A percentile compares a stretch with the other conserved stretches of the same genome.
These are phyloP conservation scores for Prunus yedoensis DNA, from an alignment of 331 rosid species.

Conservation along the genomic window DNA sequence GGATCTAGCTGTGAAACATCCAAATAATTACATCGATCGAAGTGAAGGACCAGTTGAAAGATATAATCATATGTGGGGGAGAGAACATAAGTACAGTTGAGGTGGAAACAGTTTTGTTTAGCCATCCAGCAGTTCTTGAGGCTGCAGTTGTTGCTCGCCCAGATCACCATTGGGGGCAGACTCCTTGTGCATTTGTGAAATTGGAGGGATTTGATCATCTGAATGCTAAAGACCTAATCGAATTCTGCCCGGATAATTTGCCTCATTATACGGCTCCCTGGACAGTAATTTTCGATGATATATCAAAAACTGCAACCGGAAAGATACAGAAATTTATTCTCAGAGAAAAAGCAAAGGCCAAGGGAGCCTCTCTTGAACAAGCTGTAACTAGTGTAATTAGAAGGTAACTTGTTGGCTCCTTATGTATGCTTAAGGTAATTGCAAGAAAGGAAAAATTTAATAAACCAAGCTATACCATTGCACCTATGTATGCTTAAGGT, in stretches of 20 bases:
- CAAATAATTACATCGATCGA: constrained; percentile 56
- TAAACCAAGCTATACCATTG: no score
- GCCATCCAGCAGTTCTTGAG: constrained; percentile 68
- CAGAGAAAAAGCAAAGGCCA: no score
- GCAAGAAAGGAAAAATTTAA: no score
- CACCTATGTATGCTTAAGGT: no score
- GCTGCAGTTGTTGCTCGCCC: constrained; percentile 76
- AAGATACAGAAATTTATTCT: not conserved
- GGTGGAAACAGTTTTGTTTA: constrained; percentile 60
- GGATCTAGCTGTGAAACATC: constrained; percentile 66
- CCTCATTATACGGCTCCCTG: constrained; percentile 76
- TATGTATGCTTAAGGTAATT: no score
- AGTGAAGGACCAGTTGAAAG: constrained; percentile 68
- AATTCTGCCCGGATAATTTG: constrained; percentile 47
- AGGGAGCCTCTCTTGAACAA: no score
- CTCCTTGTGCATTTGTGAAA: constrained; percentile 71
- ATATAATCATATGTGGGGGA: constrained; percentile 66
- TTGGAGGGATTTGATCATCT: constrained; percentile 39
- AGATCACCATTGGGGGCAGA: constrained; percentile 73
- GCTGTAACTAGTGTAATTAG: no score
- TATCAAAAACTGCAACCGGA: constrained; percentile 78
- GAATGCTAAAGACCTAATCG: constrained; percentile 42
- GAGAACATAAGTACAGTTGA: constrained; percentile 71
- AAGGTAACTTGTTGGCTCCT: no score
- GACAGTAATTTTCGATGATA: constrained; percentile 49